Conservation (phyloP, 768 basidiomycete genomes). For the Amanita subjunquillea region DNA sequence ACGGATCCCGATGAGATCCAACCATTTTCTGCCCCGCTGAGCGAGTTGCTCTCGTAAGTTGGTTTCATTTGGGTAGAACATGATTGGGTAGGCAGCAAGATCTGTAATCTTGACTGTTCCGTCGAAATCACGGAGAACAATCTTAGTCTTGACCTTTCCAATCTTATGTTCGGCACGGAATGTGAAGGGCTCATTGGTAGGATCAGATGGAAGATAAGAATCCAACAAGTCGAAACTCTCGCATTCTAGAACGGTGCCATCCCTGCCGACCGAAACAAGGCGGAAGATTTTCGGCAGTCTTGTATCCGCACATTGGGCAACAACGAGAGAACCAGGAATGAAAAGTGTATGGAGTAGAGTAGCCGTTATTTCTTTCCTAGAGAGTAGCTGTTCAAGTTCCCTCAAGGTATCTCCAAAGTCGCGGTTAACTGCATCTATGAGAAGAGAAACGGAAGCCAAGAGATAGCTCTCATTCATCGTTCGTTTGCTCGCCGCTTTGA, state of each 20-base stretch:
- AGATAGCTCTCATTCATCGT: constrained; percentile 31
- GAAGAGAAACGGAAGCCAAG: constrained; percentile 35
- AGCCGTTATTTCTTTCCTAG: constrained; percentile 49
- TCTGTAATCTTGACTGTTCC: constrained; percentile 41
- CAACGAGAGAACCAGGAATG: constrained; percentile 40
- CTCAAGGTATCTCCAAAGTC: constrained; percentile 41
- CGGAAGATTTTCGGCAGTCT: constrained; percentile 40
- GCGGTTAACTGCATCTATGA: constrained; percentile 36
- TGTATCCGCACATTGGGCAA: constrained; percentile 42
- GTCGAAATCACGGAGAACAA: constrained; percentile 32
- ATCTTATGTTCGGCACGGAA: constrained; percentile 10
- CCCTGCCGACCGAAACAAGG: constrained; percentile 25
- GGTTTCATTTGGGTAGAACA: constrained; percentile 36
- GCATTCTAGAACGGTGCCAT: constrained; percentile 34
- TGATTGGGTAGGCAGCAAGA: constrained; percentile 42
- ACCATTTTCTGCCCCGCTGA: constrained; percentile 49
- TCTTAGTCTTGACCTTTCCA: constrained; percentile 27
- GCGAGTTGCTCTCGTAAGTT: constrained; percentile 29
- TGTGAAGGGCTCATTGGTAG: background rate
- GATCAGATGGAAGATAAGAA: constrained; percentile 5
- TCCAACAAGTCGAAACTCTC: constrained; percentile 46
- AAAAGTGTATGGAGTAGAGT: constrained; percentile 45
- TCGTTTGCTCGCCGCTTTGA: constrained; percentile 25
- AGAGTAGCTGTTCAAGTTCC: constrained; percentile 34
- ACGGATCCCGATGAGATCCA: constrained; percentile 38